Base-by-base conservation (phyloP, 2,329 filamentous ascomycete species). In the Curvularia hawaiiensis region DNA sequence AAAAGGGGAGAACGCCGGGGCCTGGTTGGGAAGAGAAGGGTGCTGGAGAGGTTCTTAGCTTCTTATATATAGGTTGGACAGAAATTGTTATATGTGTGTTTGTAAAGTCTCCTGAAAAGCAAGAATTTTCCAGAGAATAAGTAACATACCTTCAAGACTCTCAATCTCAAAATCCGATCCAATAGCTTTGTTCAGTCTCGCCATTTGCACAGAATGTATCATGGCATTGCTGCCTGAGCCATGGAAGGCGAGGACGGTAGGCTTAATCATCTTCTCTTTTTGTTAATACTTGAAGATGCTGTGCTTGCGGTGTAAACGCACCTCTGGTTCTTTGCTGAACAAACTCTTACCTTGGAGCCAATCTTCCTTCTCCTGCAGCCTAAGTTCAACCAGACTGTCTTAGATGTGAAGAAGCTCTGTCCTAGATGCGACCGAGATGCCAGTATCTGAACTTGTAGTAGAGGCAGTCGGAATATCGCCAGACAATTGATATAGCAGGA, bases 1-100 rank as follows among this genome's bases (percentile, higher is more conserved):
- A 76, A 62, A 75, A 74, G 38, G 74, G 74, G 41, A 76, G 71
- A 50, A 76, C 55, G 1, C 74, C 74, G 4, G 74, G 74, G 47
- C 74, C 74, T 0, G 74, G 65, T 51, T 68, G 58, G n/a, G 67
- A 70, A 45, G 68, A 62, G 59, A 72, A 74, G 18, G 74, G 72
- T 1, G 66, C 74, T 72, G 47, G 31, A n/a, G 35, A 11, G 8
- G 14, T 8, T 16, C 46, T 61, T 51, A 61, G 57, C n/a, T 40
- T 47, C 16, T 48, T 12, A 22, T 24, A 7, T 35, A 46, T 14
- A 9, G 16, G 4, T 9, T 18, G 16, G 6, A n/a, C 9, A 9
- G 4, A 38, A 38, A 7, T 16, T 4, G 16, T 18, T 6, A 18
- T 18, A 9, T 38, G 7, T 35, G 14, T 8, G 14, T 9, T 38